A percentile compares a stretch with the other conserved stretches of the same genome.
Evolutionary conservation across 106 monocot species (phyloP).

Genomic region (Amphibolis antarctica): DNA sequence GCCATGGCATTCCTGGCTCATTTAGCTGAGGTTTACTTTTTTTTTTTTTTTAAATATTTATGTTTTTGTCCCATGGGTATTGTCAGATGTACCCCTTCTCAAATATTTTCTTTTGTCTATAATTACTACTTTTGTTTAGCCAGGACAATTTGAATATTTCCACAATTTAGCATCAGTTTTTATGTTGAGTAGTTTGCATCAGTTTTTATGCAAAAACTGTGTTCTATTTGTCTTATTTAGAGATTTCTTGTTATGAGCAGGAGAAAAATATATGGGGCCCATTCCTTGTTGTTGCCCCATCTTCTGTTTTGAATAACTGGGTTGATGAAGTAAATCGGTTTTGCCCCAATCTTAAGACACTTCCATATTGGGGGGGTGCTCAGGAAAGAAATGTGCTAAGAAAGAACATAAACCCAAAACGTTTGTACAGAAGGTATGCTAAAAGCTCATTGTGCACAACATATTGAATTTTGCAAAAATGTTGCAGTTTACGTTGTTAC

Average conservation of each 20-base stretch:
- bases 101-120: neutral
- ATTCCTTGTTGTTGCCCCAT: slow-evolving; percentile 88
- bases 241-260: slow-evolving; percentile 24
- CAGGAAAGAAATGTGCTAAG: slow-evolving; percentile 62
- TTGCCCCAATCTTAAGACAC: slow-evolving; percentile 84
- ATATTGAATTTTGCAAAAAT: neutral
- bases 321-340: slow-evolving; percentile 87
- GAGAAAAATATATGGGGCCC: slow-evolving; percentile 99
- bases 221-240: neutral
- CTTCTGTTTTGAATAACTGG: slow-evolving; percentile 98
- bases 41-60: neutral
- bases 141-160: neutral
- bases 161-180: neutral
- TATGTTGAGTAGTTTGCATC: neutral
- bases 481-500: neutral
- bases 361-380: slow-evolving; percentile 90
- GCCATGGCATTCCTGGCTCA: slow-evolving; percentile 97
- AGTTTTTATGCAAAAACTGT: neutral
- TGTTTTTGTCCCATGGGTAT: neutral
- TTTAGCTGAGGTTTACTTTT: slow-evolving; percentile 75
- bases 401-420: slow-evolving; percentile 90
- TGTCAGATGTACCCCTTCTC: neutral
- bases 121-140: neutral
- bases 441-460: neutral
- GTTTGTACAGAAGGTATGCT: slow-evolving; percentile 79